Conservation (phyloP, 2,329 filamentous ascomycete species). For the Neodidymelliopsis sp. region DNA sequence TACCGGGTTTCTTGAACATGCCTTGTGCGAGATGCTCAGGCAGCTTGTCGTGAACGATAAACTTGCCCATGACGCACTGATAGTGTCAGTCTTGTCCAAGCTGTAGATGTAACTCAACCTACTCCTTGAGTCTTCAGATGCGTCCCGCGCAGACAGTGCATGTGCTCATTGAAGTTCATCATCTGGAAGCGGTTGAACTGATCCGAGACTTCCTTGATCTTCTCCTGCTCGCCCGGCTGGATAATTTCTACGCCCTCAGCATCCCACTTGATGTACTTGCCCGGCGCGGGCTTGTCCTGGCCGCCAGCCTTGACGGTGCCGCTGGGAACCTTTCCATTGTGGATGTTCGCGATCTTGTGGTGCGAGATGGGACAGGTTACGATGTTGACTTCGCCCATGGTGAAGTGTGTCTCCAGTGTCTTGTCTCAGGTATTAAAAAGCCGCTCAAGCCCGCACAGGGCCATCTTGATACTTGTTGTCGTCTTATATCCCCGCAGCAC, state of each 20-base stretch:
- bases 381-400: slow-evolving; percentile 16
- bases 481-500: slow-evolving; percentile 7
- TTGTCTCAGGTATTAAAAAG: not conserved
- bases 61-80: slow-evolving; percentile 54
- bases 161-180: slow-evolving; percentile 54
- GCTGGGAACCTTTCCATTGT: slow-evolving; percentile 35
- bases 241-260: slow-evolving; percentile 51
- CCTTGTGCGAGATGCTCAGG: slow-evolving; percentile 52
- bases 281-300: slow-evolving; percentile 33
- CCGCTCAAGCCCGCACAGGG: not conserved
- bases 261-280: slow-evolving; percentile 54
- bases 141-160: slow-evolving; percentile 46
- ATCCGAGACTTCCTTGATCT: slow-evolving; percentile 56
- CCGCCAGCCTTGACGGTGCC: slow-evolving; percentile 35
- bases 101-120: not conserved
- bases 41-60: slow-evolving; percentile 53
- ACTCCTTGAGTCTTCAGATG: slow-evolving; percentile 59
- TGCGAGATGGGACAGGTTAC: slow-evolving; percentile 31
- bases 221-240: slow-evolving; percentile 51
- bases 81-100: not conserved
- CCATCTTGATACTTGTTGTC: not conserved
- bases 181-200: slow-evolving; percentile 57
- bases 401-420: not conserved
- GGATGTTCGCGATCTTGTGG: slow-evolving; percentile 37
- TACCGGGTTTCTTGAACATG: slow-evolving; percentile 35